Conservation (phyloP, 257 asterid genomes). For the Nicotiana tomentosiformis region DNA sequence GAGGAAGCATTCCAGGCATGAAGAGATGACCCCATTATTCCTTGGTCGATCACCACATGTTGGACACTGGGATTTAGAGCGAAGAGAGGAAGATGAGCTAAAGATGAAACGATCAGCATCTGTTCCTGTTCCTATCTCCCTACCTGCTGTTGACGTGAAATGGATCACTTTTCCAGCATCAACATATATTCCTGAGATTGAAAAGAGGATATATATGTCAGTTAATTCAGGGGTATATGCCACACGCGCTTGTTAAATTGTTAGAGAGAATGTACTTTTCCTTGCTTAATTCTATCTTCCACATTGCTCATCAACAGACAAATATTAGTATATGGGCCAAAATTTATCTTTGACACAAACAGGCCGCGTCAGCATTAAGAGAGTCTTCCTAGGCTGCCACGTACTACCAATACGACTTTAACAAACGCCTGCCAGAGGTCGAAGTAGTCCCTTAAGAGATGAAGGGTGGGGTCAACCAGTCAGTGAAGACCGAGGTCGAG, state of each 20-base stretch:
- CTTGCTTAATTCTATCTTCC: too few relatives aligned
- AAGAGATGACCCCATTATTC: conserved; percentile 59
- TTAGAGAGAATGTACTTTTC: too few relatives aligned
- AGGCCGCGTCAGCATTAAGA: too few relatives aligned
- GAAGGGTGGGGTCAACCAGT: too few relatives aligned
- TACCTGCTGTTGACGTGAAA: conserved; percentile 75
- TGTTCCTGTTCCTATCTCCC: conserved; percentile 78
- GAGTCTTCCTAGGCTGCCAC: too few relatives aligned
- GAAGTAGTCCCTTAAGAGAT: too few relatives aligned
- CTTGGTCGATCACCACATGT: conserved; percentile 65
- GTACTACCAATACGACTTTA: too few relatives aligned
- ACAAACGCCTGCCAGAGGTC: too few relatives aligned
- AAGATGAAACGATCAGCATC: conserved; percentile 42
- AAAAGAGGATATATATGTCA: neutral
- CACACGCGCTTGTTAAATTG: neutral
- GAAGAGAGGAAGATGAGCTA: conserved; percentile 57
- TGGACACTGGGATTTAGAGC: conserved; percentile 54
- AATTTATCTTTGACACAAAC: too few relatives aligned
- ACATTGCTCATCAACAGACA: too few relatives aligned
- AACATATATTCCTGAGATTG: conserved; percentile 54
- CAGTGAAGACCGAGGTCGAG: too few relatives aligned
- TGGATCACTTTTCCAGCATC: conserved; percentile 70
- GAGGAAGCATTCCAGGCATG: conserved; percentile 86
- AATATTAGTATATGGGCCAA: too few relatives aligned
- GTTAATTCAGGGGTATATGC: neutral